phyloP scores from a whole-genome alignment of 2,329 filamentous ascomycete genomes.

The Dactylella cylindrospora region DNA sequence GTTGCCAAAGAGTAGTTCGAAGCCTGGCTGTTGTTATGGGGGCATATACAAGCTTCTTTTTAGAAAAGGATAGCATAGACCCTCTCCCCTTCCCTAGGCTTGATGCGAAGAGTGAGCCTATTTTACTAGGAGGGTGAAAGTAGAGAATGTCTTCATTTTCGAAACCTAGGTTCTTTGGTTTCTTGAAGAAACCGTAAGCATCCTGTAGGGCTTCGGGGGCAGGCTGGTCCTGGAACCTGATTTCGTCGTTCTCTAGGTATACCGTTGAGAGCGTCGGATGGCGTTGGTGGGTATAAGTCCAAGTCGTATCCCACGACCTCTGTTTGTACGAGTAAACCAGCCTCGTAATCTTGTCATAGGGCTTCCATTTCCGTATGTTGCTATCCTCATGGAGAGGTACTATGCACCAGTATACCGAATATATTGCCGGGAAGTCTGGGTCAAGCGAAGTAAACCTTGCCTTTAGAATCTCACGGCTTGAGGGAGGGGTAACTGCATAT shows the following conservation, averaged over 20 bases:
- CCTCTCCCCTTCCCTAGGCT: slow-evolving; percentile 10
- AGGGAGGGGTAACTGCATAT: slow-evolving; percentile 51
- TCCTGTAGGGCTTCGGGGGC: slow-evolving; percentile 29
- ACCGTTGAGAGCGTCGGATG: slow-evolving; percentile 52
- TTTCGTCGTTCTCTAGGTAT: slow-evolving; percentile 34
- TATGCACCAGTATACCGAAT: slow-evolving; percentile 53
- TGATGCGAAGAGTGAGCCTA: slow-evolving; percentile 19
- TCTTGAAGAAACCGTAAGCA: slow-evolving; percentile 41
- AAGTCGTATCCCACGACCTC: slow-evolving; percentile 51
- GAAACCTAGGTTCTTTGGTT: slow-evolving; percentile 45
- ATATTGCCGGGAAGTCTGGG: slow-evolving; percentile 45
- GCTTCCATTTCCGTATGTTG: slow-evolving; percentile 46
- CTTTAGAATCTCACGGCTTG: slow-evolving; percentile 51
- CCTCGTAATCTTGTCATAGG: slow-evolving; percentile 51
- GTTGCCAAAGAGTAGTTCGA: slow-evolving; percentile 58
- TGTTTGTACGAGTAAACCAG: slow-evolving; percentile 48
- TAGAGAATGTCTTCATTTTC: slow-evolving; percentile 52
- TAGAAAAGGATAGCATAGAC: slow-evolving; percentile 44
- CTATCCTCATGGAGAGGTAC: slow-evolving; percentile 38
- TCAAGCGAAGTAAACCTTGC: slow-evolving; percentile 49
- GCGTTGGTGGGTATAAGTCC: slow-evolving; percentile 52
- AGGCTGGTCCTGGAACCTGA: slow-evolving; percentile 42
- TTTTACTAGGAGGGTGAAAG: slow-evolving; percentile 49
- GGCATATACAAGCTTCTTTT: slow-evolving; percentile 49
- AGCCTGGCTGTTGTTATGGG: slow-evolving; percentile 56